Conservation (phyloP, 177 flowering plant genomes). For the Vitis hybrid region DNA sequence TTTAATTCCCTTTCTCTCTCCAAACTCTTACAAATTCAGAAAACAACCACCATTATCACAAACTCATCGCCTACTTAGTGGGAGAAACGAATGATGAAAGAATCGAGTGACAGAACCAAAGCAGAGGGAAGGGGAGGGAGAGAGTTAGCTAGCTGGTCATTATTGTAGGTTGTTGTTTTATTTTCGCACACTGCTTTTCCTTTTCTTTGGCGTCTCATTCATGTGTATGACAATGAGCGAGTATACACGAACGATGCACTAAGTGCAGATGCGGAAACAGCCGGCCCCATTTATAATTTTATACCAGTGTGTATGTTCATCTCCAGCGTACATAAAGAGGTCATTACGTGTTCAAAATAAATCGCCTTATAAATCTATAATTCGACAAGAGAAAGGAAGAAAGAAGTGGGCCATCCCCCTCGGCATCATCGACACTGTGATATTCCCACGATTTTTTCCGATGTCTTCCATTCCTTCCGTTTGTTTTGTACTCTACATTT, state of each 20-base stretch:
- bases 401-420: too few relatives aligned
- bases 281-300: too few relatives aligned
- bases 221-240: not conserved
- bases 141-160: constrained; percentile 31
- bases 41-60: constrained; percentile 3
- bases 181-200: constrained; percentile 2
- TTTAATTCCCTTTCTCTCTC: constrained; percentile 3
- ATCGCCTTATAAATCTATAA: too few relatives aligned
- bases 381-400: too few relatives aligned
- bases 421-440: too few relatives aligned
- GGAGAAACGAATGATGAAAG: constrained; percentile 8
- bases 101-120: not conserved
- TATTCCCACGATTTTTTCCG: too few relatives aligned
- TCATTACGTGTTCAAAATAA: too few relatives aligned
- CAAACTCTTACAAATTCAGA: not conserved
- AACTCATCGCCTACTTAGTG: not conserved
- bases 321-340: too few relatives aligned
- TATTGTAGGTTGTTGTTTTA: constrained; percentile 18
- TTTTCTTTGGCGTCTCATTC: constrained; percentile 1
- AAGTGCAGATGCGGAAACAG: too few relatives aligned
- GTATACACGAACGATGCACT: not conserved
- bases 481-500: too few relatives aligned
- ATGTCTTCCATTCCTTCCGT: too few relatives aligned
- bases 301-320: too few relatives aligned
- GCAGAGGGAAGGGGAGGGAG: constrained; percentile 11